Percentiles rank a stretch among this genome's conserved stretches.
These are phyloP conservation scores for Russula emetica DNA, from an alignment of 768 basidiomycete genomes.

Conservation along the genomic window DNA sequence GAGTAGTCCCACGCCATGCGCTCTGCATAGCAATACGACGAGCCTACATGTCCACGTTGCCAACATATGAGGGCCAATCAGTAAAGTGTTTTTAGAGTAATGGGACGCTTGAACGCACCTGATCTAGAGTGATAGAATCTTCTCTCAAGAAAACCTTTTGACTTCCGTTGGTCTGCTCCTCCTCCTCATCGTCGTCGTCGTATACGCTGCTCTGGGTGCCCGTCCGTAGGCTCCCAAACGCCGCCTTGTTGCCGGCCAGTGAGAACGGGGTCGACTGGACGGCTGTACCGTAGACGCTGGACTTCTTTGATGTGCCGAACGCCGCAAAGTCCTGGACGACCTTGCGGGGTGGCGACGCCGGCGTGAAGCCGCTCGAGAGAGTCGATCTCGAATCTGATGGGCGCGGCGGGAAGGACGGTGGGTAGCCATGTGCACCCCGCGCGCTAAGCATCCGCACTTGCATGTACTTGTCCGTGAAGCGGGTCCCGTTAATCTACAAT, in stretches of 20 bases:
- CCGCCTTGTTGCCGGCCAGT: conserved; percentile 72
- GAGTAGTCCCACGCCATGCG: conserved; percentile 71
- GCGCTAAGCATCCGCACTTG: conserved; percentile 59
- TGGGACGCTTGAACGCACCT: conserved; percentile 48
- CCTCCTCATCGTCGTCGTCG: conserved; percentile 78
- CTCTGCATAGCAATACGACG: conserved; percentile 85
- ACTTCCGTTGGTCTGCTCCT: conserved; percentile 49
- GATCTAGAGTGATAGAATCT: conserved; percentile 87
- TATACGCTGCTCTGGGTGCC: conserved; percentile 40
- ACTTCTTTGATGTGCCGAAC: conserved; percentile 69
- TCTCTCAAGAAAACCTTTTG: conserved; percentile 76
- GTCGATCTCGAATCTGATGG: conserved; percentile 39
- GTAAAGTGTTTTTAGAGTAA: not conserved
- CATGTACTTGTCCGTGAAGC: conserved; percentile 96
- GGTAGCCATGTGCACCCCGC: conserved; percentile 50
- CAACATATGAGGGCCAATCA: not conserved
- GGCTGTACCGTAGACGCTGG: conserved; percentile 80
- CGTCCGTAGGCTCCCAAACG: conserved; percentile 72
- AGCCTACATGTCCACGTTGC: conserved; percentile 43
- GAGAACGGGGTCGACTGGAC: conserved; percentile 79
- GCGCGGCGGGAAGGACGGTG: conserved; percentile 45
- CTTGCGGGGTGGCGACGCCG: conserved; percentile 48
- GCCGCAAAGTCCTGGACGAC: conserved; percentile 86
- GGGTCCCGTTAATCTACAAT: conserved; percentile 83
- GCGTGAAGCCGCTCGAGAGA: conserved; percentile 38